Evolutionary conservation across 768 basidiomycete species (phyloP), one percentile per base, ranked within the genome.

Genomic region (Xerocomellus chrysenteron): DNA sequence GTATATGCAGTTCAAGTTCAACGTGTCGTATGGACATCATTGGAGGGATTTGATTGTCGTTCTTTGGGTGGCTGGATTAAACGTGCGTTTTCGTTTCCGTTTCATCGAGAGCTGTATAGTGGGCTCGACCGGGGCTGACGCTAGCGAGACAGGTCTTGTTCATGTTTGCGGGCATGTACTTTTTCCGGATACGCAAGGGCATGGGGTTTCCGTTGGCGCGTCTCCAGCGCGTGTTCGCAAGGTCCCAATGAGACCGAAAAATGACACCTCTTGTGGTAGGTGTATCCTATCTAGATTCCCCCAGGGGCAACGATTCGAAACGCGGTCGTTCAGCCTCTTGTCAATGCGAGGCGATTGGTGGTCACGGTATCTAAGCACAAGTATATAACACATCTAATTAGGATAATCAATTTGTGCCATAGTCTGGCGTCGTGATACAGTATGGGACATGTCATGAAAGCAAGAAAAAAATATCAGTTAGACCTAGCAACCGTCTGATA

Each of bases 51-150:
- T 64, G 12, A 47, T 37, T 17, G 16, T 64, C 52, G 12, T 50
- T 13, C 24, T 65, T 4, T 54, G 42, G 1, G 65, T 47, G 44
- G 5, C 42, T 13, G 56, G 67, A 2, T 79, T 83, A 61, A 85
- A 86, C 45, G 80, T 82, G 54, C 24, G 60, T 40, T 30, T 21
- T 2, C 11, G 2, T 36, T 14, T 21, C 2, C 26, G 26, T 26
- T n/a, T 1, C 28, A 4, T 28, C 5, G 28, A 28, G 28, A 3
- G 7, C 12, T 5, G 30, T 21, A 24, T n/a, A n/a, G 28, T 28
- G 28, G 28, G 28, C 5, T 28, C 4, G 12, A 16, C 5, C 2
- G n/a, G 6, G 40, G 21, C 47, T 56, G 46, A 59, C 19, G 21
- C 9, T 21, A 9, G 1, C 16, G 13, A 21, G 5, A 50, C 41